Conservation (phyloP, 805 yeast genomes). For the Myxozyma geophila region DNA sequence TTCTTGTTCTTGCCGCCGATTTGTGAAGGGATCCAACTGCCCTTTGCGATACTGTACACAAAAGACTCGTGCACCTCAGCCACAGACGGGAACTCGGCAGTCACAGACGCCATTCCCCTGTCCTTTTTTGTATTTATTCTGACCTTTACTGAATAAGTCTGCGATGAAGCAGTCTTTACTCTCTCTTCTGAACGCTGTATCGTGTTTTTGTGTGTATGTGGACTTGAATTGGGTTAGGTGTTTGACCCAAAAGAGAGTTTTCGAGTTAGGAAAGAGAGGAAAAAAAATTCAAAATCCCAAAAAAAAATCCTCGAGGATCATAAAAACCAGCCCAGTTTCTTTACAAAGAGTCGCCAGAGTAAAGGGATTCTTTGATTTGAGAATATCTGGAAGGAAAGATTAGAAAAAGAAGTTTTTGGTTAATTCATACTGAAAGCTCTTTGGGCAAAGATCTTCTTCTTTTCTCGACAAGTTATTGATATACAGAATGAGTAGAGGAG, state of each 20-base stretch:
- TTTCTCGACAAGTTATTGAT: neutral
- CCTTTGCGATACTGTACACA: constrained; percentile 12
- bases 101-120: neutral
- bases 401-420: neutral
- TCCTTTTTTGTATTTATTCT: neutral
- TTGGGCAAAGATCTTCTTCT: neutral
- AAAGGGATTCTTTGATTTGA: neutral
- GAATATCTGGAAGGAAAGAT: neutral
- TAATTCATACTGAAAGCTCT: too few species aligned
- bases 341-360: neutral
- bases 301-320: neutral
- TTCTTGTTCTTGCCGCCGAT: neutral
- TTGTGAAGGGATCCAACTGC: constrained; percentile 19
- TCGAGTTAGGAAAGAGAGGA: neutral
- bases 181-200: neutral
- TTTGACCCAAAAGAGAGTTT: neutral
- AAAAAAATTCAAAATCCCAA: constrained; percentile 14
- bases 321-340: too few species aligned
- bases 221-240: constrained; percentile 14
- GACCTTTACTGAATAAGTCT: neutral
- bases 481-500: constrained; percentile 66
- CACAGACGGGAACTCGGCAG: constrained; percentile 9
- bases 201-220: neutral
- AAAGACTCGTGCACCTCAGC: constrained; percentile 15
- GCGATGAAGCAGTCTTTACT: neutral